phyloP scores from a whole-genome alignment of 768 basidiomycete species.

The Suillus alpinus region DNA sequence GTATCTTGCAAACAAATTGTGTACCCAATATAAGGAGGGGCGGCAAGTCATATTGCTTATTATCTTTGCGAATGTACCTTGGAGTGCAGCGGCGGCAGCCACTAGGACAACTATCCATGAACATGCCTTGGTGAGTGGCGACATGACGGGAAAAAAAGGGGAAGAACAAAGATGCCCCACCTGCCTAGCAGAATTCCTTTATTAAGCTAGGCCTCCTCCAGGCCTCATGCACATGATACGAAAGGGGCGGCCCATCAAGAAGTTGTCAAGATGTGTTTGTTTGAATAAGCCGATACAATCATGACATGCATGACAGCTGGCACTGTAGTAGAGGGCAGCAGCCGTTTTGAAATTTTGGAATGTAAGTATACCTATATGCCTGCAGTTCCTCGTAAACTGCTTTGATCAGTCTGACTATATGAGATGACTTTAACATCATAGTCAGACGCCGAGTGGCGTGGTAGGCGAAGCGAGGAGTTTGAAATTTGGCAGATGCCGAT shows the following conservation, averaged over 20 bases:
- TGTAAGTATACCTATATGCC: too few species aligned
- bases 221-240: neutral
- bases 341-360: too few species aligned
- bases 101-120: neutral
- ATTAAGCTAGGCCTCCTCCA: neutral
- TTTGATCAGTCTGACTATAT: neutral
- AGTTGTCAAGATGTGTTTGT: neutral
- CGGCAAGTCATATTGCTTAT: neutral
- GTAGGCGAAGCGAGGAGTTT: neutral
- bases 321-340: too few species aligned
- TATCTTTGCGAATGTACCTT: neutral
- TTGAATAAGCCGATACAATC: too few species aligned
- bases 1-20: neutral
- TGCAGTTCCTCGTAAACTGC: neutral
- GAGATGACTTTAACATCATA: too few species aligned
- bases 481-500: neutral
- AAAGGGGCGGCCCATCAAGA: neutral
- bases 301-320: too few species aligned
- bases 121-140: neutral
- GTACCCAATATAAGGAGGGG: neutral
- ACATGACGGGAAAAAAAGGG: neutral
- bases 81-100: neutral
- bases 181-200: neutral
- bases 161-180: neutral
- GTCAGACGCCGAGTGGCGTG: too few species aligned